phyloP scores from a whole-genome alignment of 2,329 filamentous ascomycete species.

The Phialophora expanda region DNA sequence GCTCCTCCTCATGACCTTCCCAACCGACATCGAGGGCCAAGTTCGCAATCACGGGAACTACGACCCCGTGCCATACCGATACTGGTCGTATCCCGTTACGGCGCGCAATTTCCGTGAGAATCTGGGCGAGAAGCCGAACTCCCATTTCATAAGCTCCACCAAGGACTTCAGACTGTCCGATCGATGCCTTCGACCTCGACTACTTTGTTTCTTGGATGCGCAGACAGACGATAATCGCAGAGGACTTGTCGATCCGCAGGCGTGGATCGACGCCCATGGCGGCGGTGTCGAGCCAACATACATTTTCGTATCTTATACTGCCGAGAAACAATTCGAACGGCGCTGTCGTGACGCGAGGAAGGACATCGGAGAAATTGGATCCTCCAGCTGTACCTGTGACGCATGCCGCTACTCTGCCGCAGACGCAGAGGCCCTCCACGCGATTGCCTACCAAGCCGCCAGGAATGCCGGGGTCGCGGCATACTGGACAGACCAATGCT shows the following conservation, averaged over 20 bases:
- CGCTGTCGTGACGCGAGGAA: conserved; percentile 14
- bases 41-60: conserved; percentile 26
- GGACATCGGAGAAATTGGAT: conserved; percentile 15
- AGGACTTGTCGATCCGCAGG: conserved; percentile 19
- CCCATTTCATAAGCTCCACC: background rate
- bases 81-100: conserved; percentile 24
- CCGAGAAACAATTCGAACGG: conserved; percentile 28
- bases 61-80: conserved; percentile 28
- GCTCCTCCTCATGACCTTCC: conserved; percentile 19
- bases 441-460: conserved; percentile 49
- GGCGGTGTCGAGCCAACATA: conserved; percentile 23
- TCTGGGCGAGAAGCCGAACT: conserved; percentile 6
- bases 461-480: conserved; percentile 46
- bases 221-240: conserved; percentile 11
- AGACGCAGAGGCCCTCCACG: conserved; percentile 41
- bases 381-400: conserved; percentile 21
- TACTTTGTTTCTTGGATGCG: conserved; percentile 25
- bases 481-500: conserved; percentile 54
- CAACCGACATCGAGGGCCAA: conserved; percentile 22
- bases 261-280: conserved; percentile 21
- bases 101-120: conserved; percentile 29
- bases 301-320: conserved; percentile 31
- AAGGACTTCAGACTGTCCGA: conserved; percentile 20
- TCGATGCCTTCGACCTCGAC: conserved; percentile 22
- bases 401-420: conserved; percentile 11